Conservation (phyloP, 2,329 filamentous ascomycete species). For the Periglandula ipomoeae region DNA sequence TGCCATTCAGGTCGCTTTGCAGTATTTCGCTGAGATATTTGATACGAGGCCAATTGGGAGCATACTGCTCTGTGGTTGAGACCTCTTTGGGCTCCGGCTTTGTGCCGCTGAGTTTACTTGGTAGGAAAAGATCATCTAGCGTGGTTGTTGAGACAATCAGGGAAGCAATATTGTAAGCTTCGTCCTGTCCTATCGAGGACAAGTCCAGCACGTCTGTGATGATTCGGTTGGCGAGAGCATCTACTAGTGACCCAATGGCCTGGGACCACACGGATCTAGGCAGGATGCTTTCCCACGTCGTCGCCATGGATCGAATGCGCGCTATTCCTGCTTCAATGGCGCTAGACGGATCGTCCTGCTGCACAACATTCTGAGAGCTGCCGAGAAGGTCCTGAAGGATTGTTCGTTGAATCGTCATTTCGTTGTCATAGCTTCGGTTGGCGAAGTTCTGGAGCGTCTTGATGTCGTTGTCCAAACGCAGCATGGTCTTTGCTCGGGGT, state of each 20-base stretch:
- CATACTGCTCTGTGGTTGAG: constrained; percentile 51
- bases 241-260: constrained; percentile 50
- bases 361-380: constrained; percentile 49
- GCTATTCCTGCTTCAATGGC: constrained; percentile 43
- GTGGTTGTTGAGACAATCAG: constrained; percentile 48
- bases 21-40: constrained; percentile 56
- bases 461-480: constrained; percentile 51
- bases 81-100: constrained; percentile 28
- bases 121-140: constrained; percentile 51
- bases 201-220: constrained; percentile 54
- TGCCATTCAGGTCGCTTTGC: constrained; percentile 57
- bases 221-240: constrained; percentile 50
- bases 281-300: constrained; percentile 49
- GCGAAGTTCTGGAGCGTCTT: constrained; percentile 51
- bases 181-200: constrained; percentile 51
- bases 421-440: constrained; percentile 50
- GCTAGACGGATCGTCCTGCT: constrained; percentile 44
- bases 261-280: constrained; percentile 54
- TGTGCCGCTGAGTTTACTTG: constrained; percentile 26
- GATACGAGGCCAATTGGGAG: constrained; percentile 51
- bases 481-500: constrained; percentile 40
- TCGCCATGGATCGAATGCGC: constrained; percentile 44
- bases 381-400: constrained; percentile 53
- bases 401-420: constrained; percentile 52
- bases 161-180: constrained; percentile 51